phyloP scores from a whole-genome alignment of 2,329 filamentous ascomycete species.

The Pochonia chlamydosporia region DNA sequence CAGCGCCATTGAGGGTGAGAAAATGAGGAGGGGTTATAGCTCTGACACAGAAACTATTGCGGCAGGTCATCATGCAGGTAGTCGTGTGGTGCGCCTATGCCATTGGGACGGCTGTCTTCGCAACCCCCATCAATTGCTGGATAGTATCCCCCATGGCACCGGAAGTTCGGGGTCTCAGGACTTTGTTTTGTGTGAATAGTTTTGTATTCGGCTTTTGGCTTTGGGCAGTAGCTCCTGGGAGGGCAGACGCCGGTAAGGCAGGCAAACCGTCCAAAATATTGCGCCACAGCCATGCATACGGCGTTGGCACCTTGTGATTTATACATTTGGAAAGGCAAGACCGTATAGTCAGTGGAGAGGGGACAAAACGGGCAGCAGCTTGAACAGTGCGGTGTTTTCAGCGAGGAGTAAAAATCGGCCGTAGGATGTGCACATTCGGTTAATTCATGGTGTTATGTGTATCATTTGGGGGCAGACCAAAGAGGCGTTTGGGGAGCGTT shows the following conservation, averaged over 20 bases:
- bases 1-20: conserved; percentile 26
- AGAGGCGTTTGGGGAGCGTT: not conserved
- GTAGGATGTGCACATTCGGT: not conserved
- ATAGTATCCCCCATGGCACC: too few species aligned
- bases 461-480: not conserved
- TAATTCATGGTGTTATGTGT: not conserved
- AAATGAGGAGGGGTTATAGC: conserved; percentile 14
- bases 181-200: not conserved
- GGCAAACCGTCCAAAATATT: not conserved
- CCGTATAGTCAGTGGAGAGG: not conserved
- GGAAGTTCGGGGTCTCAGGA: not conserved
- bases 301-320: not conserved
- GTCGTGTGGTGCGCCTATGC: too few species aligned
- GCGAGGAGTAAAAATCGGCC: conserved; percentile 9
- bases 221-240: not conserved
- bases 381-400: conserved; percentile 9
- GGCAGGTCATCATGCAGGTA: too few species aligned
- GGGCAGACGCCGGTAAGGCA: too few species aligned
- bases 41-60: too few species aligned
- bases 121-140: too few species aligned
- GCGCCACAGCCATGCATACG: not conserved
- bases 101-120: too few species aligned
- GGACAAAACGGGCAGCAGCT: not conserved
- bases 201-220: not conserved
- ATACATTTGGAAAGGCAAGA: conserved; percentile 6